These are phyloP conservation scores for Chrysophaeum taylorii DNA, from an alignment of 352 stramenopile species.

Conservation along the genomic window DNA sequence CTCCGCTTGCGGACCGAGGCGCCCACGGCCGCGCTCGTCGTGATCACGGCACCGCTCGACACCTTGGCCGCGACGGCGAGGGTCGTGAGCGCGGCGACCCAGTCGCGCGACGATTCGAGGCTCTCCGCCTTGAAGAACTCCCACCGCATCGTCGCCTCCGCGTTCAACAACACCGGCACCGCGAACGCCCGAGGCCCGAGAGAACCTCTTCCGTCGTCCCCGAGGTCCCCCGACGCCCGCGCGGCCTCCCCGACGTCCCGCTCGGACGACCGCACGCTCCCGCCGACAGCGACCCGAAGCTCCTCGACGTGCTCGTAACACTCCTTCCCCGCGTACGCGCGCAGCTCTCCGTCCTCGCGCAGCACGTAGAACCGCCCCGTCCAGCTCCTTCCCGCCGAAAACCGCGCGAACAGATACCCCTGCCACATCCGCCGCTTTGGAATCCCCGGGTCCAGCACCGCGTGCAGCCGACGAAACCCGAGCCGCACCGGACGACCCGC, in stretches of 20 bases:
- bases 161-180: neutral
- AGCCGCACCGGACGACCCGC: constrained; percentile 19
- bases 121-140: constrained; percentile 18
- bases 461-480: constrained; percentile 27
- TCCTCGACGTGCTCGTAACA: constrained; percentile 6
- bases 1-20: neutral
- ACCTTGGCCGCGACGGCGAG: constrained; percentile 2
- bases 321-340: constrained; percentile 19
- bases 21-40: neutral
- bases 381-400: constrained; percentile 17
- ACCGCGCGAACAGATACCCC: constrained; percentile 21
- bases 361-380: constrained; percentile 26
- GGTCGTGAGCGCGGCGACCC: constrained; percentile 21
- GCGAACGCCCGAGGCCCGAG: neutral
- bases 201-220: neutral
- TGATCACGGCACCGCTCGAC: neutral
- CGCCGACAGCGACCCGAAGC: neutral
- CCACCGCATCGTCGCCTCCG: constrained; percentile 11
- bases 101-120: constrained; percentile 17
- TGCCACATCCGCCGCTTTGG: constrained; percentile 28
- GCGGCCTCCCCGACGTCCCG: neutral
- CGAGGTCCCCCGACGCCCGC: neutral
- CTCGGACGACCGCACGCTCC: neutral
- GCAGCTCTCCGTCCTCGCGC: constrained; percentile 18
- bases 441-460: constrained; percentile 16